Conservation (phyloP, 768 basidiomycete genomes). For the Crucibulum laeve region DNA sequence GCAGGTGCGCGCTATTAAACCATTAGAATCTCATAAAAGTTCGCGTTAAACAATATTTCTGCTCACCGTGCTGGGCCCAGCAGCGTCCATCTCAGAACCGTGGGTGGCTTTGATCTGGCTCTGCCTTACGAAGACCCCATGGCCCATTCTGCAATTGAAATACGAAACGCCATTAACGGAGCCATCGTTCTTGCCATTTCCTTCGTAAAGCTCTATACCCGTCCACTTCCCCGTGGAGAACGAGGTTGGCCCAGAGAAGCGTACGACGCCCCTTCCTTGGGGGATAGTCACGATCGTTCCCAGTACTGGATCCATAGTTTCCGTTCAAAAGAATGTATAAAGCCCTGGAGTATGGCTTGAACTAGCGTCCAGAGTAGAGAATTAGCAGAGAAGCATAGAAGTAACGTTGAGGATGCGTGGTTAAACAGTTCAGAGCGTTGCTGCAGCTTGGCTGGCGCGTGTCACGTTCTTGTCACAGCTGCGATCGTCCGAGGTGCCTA, state of each 20-base stretch:
- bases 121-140: constrained; percentile 89
- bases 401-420: too few species aligned
- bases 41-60: not conserved
- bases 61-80: constrained; percentile 13
- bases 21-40: not conserved
- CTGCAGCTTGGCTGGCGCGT: too few species aligned
- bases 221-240: constrained; percentile 94
- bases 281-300: constrained; percentile 78
- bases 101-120: constrained; percentile 73
- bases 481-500: too few species aligned
- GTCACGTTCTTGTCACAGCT: too few species aligned
- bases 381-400: too few species aligned
- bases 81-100: constrained; percentile 36
- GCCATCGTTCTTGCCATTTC: constrained; percentile 95
- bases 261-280: constrained; percentile 78
- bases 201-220: constrained; percentile 81
- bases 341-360: too few species aligned
- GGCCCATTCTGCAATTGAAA: constrained; percentile 69
- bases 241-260: constrained; percentile 79
- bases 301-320: constrained; percentile 34
- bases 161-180: constrained; percentile 74
- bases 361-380: too few species aligned
- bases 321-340: too few species aligned
- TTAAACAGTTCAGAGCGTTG: too few species aligned
- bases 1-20: constrained; percentile 7